Evolutionary conservation across 2,329 filamentous ascomycete genomes (phyloP), one percentile per base, ranked within the genome.

Genomic region (Fusarium tupiense): DNA sequence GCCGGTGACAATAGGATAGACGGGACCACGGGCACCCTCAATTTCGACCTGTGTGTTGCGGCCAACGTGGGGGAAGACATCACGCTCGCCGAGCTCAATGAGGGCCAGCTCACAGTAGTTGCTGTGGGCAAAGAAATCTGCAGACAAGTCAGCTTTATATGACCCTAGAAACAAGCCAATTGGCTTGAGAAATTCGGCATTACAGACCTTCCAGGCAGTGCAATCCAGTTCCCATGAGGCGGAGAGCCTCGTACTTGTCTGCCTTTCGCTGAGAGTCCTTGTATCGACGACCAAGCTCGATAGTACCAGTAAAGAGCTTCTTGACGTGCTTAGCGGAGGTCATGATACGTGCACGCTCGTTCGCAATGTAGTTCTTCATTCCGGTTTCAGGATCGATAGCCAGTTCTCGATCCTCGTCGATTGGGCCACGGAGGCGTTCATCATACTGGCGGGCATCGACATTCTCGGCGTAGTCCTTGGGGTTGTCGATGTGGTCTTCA

Each of bases 321-420:
- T 93, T 90, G 69, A 98, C 90, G 78, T 97, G 91, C 54, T 88
- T 86, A 65, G 95, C 93, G 56, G 94, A 97, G 50, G 93, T 97
- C 84, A 93, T 93, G 81, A 97, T 96, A 52, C 90, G 89, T 66
- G 88, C 84, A 58, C 90, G 85, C 81, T 98, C 95, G 72, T 95
- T 95, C 44, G 95, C 94, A 82, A 98, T 98, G 84, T 98, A 98
- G 82, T 95, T 96, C 86, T 98, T 98, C 84, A 97, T 87, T 76
- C 93, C 93, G 11, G 91, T 92, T 61, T 90, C 85, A 5, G 89
- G 88, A 77, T 98, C 94, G 77, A 98, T 89, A 52, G 89, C 90
- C 41, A 98, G 88, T 84, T 98, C 96, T 58, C 90, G 88, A 33
- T 87, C 80, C 84, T 97, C 94, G 74, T 98, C 89, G 52, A 98